These are phyloP conservation scores for Neoarthrinium moseri DNA, from an alignment of 2,329 filamentous ascomycete genomes.

Conservation along the genomic window DNA sequence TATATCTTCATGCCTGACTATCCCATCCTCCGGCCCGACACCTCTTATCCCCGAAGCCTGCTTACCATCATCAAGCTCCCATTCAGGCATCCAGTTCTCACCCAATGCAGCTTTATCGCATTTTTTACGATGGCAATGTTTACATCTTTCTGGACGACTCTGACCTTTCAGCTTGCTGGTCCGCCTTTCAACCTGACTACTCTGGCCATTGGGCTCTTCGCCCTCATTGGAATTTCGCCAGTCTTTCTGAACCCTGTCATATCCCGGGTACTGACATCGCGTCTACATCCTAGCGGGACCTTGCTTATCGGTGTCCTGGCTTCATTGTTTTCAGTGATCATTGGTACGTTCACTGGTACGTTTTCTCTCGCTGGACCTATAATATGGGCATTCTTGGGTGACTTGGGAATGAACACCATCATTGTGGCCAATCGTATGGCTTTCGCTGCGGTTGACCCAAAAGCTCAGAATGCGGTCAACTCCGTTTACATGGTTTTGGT, in stretches of 20 bases:
- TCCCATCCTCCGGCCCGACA: constrained; percentile 67
- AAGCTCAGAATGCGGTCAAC: constrained; percentile 35
- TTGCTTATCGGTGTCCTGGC: constrained; percentile 19
- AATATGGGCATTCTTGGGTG: constrained; percentile 30
- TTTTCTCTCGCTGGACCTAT: constrained; percentile 31
- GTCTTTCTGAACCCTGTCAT: constrained; percentile 26
- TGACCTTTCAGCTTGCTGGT: constrained; percentile 27
- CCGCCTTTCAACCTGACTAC: constrained; percentile 23
- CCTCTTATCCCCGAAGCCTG: constrained; percentile 66
- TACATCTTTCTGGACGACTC: constrained; percentile 50
- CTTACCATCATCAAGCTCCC: constrained; percentile 64
- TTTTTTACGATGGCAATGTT: constrained; percentile 57
- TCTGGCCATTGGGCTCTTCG: constrained; percentile 25
- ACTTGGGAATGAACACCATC: constrained; percentile 29
- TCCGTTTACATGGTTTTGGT: constrained; percentile 32
- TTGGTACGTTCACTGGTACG: constrained; percentile 29
- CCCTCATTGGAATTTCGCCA: constrained; percentile 25
- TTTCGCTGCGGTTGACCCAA: constrained; percentile 27
- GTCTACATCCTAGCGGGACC: constrained; percentile 23
- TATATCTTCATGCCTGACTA: constrained; percentile 81
- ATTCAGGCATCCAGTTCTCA: constrained; percentile 63
- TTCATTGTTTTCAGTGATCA: constrained; percentile 18
- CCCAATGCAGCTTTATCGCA: constrained; percentile 67
- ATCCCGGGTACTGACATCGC: constrained; percentile 21
- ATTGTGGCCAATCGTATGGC: constrained; percentile 30